Base-by-base conservation (phyloP, 129 eudicot genomes). In the Centella asiatica region DNA sequence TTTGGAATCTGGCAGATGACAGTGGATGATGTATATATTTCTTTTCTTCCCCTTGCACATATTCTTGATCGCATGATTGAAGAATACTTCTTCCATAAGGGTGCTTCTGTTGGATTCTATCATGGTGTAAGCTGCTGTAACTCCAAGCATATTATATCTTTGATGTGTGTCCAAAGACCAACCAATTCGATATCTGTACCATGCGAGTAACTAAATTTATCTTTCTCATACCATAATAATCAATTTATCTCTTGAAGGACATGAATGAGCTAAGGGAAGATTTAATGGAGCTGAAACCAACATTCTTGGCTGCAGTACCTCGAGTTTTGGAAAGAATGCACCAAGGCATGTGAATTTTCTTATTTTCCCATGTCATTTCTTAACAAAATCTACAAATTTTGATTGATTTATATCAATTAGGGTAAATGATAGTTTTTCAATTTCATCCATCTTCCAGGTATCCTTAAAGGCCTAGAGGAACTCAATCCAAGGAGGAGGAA, bases 221-320 rank as follows among this genome's bases (percentile, higher is more conserved):
- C 73, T 32, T 18, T 4, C 15, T 37, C 23, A 55, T 8, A 9
- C 44, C 20, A 60, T 14, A 42, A 25, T 44, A 18, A 32, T 52
- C 29, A 15, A 29, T 19, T 65, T 42, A 6, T 46, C 29, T 5
- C 49, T 22, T 76, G 74, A 76, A 93, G 99, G 77, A 82, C 58
- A 80, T 93, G 40, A 78, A 93, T 64, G 99, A 75, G 18, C 26
- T 93, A 33, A 76, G 62, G 57, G 96, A 93, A 4, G 99, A 93
- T 79, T 26, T 93, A 71, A 19, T 80, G 84, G 99, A 93, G 80
- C 62, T 93, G 72, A 88, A 85, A 73, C 99, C 99, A 64, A 93
- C 99, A 0, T 85, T 93, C 78, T 77, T 93, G 74, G 99, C 99
- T 34, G 99, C 86, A 34, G 99, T 93, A 26, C 99, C 99, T 62